phyloP scores from a whole-genome alignment of 148 eudicot genomes.

The Tetragonia tetragonoides region DNA sequence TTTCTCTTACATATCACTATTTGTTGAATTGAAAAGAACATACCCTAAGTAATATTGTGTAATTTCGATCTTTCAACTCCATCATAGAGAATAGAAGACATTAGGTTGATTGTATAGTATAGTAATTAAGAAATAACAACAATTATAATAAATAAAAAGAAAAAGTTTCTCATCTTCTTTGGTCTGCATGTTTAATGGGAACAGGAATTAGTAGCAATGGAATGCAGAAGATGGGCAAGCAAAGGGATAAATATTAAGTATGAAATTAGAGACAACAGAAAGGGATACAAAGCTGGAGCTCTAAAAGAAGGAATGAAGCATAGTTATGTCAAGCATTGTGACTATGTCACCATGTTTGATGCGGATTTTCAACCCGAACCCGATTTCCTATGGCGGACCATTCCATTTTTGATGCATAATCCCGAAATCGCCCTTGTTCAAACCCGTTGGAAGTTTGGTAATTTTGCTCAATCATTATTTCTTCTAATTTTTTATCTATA shows the following conservation, averaged over 20 bases:
- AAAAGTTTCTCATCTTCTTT: not conserved
- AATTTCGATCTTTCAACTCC: too few relatives aligned
- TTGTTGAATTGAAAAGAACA: too few relatives aligned
- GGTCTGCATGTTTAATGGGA: not conserved
- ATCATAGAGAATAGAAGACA: too few relatives aligned
- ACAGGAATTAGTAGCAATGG: conserved; percentile 49
- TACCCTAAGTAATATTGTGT: too few relatives aligned
- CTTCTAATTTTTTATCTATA: too few relatives aligned
- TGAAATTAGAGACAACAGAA: conserved; percentile 45
- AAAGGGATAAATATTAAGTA: conserved; percentile 56
- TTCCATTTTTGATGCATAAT: conserved; percentile 62
- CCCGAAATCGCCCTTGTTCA: conserved; percentile 58
- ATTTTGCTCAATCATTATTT: not conserved
- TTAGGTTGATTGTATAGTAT: too few relatives aligned
- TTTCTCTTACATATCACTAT: too few relatives aligned
- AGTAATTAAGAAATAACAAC: too few relatives aligned
- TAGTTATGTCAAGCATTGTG: conserved; percentile 44
- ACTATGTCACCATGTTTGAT: conserved; percentile 68
- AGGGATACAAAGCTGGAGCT: conserved; percentile 69
- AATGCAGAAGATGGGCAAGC: conserved; percentile 53
- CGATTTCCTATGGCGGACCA: conserved; percentile 57
- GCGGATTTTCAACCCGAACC: conserved; percentile 85
- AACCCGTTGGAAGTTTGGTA: conserved; percentile 69
- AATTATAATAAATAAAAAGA: too few relatives aligned
- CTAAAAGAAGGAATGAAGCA: conserved; percentile 50